Evolutionary conservation across 106 monocot genomes (phyloP).

Genomic region (Apostasia ramifera): DNA sequence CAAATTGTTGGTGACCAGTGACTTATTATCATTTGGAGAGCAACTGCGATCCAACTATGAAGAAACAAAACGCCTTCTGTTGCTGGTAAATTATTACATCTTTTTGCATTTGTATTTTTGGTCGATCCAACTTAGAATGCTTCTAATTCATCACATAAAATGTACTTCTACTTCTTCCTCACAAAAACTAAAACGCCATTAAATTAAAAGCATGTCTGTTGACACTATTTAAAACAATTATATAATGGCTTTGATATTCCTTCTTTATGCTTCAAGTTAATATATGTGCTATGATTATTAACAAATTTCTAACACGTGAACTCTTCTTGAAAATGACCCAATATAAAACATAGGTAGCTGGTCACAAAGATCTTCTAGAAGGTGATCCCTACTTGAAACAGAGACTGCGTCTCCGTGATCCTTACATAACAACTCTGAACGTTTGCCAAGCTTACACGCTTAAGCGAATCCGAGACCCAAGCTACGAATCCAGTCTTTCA

Average conservation of each 20-base stretch:
- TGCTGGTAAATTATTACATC: conserved; percentile 43
- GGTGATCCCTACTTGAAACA: conserved; percentile 59
- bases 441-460: conserved; percentile 51
- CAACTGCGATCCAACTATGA: conserved; percentile 62
- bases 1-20: conserved; percentile 81
- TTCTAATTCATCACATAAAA: no score
- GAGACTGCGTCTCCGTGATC: conserved; percentile 33
- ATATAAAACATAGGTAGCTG: conserved; percentile 31
- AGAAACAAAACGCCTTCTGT: conserved; percentile 85
- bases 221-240: no score
- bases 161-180: no score
- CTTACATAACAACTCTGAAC: conserved; percentile 58
- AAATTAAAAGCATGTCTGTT: no score
- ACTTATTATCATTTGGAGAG: conserved; percentile 78
- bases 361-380: conserved; percentile 50
- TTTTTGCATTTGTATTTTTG: not conserved
- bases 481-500: conserved; percentile 42
- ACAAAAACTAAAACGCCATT: no score
- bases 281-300: no score
- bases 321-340: not conserved
- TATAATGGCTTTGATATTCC: no score
- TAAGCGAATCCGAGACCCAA: conserved; percentile 43
- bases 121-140: no score
- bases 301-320: no score
- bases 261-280: no score